Conservation (phyloP, 305 asterid species). For the Fraxinus latifolia region DNA sequence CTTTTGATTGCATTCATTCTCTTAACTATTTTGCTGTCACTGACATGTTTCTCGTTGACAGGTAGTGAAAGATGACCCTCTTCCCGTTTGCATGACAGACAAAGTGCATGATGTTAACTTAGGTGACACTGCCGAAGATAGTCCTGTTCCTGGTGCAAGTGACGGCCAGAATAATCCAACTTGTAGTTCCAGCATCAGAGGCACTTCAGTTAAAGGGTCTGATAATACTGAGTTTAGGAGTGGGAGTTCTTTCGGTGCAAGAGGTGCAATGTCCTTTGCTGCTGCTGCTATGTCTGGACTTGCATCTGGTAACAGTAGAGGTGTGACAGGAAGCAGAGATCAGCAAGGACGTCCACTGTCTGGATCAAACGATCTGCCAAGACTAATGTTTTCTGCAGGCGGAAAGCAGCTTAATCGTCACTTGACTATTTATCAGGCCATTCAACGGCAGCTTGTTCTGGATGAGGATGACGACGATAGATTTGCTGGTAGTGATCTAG, state of each 20-base stretch:
- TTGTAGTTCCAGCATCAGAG: slow-evolving; percentile 81
- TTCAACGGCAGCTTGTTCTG: slow-evolving; percentile 79
- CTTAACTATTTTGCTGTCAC: not conserved
- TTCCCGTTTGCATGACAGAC: slow-evolving; percentile 71
- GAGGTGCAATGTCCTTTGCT: slow-evolving; percentile 98
- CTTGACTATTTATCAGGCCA: slow-evolving; percentile 86
- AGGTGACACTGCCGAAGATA: slow-evolving; percentile 66
- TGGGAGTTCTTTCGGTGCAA: slow-evolving; percentile 77
- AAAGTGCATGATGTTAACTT: slow-evolving; percentile 90
- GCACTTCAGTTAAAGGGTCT: slow-evolving; percentile 41
- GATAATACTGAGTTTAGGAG: slow-evolving; percentile 67
- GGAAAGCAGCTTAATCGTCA: slow-evolving; percentile 82
- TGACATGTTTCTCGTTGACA: slow-evolving; percentile 33
- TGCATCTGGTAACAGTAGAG: slow-evolving; percentile 76
- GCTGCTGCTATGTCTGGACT: slow-evolving; percentile 99
- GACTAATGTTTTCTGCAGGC: slow-evolving; percentile 70
- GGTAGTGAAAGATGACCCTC: slow-evolving; percentile 75
- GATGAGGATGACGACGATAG: slow-evolving; percentile 86
- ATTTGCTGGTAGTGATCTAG: slow-evolving; percentile 68
- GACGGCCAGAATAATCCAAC: slow-evolving; percentile 60
- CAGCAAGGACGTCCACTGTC: slow-evolving; percentile 55
- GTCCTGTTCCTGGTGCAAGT: slow-evolving; percentile 36
- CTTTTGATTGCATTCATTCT: not conserved
- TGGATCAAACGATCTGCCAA: slow-evolving; percentile 61
- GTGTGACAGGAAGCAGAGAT: slow-evolving; percentile 76